Evolutionary conservation across 1,139 yeast species (phyloP).

Genomic region (Sugiyamaella neomexicana): DNA sequence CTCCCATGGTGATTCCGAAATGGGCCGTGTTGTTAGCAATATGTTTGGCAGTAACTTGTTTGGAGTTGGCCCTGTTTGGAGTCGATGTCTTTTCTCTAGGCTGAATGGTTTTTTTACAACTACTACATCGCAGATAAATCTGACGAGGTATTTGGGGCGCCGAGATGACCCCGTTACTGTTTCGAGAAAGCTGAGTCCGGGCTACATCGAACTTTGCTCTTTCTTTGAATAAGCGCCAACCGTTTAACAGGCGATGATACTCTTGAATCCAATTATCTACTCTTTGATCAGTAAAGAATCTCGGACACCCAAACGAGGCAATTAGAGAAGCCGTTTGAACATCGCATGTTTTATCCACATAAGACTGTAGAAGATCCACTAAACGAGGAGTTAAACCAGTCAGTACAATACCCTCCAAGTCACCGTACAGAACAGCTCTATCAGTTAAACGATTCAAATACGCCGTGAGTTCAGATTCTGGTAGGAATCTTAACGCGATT

Average conservation of each 20-base stretch:
- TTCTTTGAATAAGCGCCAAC: slow-evolving; percentile 77
- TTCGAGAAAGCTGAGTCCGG: slow-evolving; percentile 63
- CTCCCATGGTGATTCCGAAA: slow-evolving; percentile 10
- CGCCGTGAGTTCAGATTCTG: slow-evolving; percentile 61
- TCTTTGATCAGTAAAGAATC: slow-evolving; percentile 68
- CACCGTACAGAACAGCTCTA: slow-evolving; percentile 73
- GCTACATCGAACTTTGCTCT: slow-evolving; percentile 86
- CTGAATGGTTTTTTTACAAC: slow-evolving; percentile 60
- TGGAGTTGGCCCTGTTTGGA: slow-evolving; percentile 10
- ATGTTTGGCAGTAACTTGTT: slow-evolving; percentile 5
- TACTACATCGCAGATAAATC: slow-evolving; percentile 72
- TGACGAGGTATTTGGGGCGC: slow-evolving; percentile 65
- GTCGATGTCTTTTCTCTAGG: slow-evolving; percentile 17
- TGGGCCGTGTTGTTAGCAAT: neutral
- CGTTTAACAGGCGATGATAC: slow-evolving; percentile 69
- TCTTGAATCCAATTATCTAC: slow-evolving; percentile 74
- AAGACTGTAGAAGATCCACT: slow-evolving; percentile 77
- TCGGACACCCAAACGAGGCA: slow-evolving; percentile 77
- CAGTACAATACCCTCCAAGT: slow-evolving; percentile 82
- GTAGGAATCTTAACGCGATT: slow-evolving; percentile 79
- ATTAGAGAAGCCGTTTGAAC: slow-evolving; percentile 90
- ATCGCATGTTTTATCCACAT: slow-evolving; percentile 86
- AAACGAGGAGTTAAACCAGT: slow-evolving; percentile 90
- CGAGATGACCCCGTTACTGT: slow-evolving; percentile 51
- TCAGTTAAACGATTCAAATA: slow-evolving; percentile 68